These are phyloP conservation scores for Primulina tabacum DNA, from an alignment of 257 asterid species.

Conservation along the genomic window DNA sequence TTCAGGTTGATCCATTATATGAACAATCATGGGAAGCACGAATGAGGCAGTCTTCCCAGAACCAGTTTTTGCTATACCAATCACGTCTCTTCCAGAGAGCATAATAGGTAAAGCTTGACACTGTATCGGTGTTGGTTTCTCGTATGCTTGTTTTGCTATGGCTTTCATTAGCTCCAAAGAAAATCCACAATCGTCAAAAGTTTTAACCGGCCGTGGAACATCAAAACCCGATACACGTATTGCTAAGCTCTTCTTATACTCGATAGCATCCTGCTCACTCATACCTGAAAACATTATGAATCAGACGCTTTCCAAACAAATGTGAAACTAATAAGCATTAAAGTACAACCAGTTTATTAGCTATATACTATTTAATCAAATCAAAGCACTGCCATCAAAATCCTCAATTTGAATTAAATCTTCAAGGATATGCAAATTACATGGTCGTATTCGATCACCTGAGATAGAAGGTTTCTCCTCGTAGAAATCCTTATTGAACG, in stretches of 20 bases:
- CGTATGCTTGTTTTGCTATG: constrained; percentile 83
- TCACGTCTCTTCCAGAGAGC: constrained; percentile 93
- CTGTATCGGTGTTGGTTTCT: constrained; percentile 91
- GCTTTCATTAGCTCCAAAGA: constrained; percentile 82
- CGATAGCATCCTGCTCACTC: constrained; percentile 72
- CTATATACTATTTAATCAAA: background rate
- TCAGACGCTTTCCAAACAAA: constrained; percentile 12
- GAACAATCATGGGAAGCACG: constrained; percentile 93
- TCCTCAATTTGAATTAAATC: background rate
- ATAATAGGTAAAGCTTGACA: constrained; percentile 93
- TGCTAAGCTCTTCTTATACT: constrained; percentile 69
- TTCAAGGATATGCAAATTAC: background rate
- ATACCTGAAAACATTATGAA: constrained; percentile 49
- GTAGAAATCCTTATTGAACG: constrained; percentile 86
- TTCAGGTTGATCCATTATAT: constrained; percentile 97
- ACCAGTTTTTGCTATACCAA: constrained; percentile 97
- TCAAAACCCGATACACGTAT: constrained; percentile 94
- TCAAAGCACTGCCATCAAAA: background rate
- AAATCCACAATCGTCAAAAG: constrained; percentile 88
- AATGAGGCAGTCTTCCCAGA: constrained; percentile 97
- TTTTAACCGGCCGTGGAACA: constrained; percentile 82
- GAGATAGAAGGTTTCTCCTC: constrained; percentile 91
- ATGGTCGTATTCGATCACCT: constrained; percentile 39
- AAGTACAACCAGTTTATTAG: background rate
- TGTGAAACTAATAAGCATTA: background rate